These are phyloP conservation scores for Chrysoporthe puriensis DNA, from an alignment of 2,329 filamentous ascomycete genomes.

Conservation along the genomic window DNA sequence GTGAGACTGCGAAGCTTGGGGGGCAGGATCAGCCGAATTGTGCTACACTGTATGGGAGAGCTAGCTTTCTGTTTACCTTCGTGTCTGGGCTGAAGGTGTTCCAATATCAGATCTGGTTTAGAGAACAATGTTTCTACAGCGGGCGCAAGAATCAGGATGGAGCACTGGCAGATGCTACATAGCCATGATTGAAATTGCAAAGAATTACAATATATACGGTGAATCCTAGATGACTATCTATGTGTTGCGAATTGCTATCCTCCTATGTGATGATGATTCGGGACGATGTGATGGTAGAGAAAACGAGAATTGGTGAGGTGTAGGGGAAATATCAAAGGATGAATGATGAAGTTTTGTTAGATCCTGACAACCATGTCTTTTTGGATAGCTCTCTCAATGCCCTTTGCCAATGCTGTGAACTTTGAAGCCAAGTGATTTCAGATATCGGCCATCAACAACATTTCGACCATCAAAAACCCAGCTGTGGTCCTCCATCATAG, in stretches of 20 bases:
- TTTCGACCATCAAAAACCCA: constrained; percentile 29
- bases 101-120: background rate
- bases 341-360: background rate
- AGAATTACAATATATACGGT: too few species aligned
- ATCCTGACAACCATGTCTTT: background rate
- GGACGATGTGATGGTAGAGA: background rate
- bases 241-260: background rate
- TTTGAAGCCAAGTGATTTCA: constrained; percentile 28
- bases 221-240: too few species aligned
- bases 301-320: background rate
- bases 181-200: too few species aligned
- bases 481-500: constrained; percentile 29
- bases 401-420: constrained; percentile 30
- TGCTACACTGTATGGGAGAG: too few species aligned
- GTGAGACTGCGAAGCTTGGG: too few species aligned
- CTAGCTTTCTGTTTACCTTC: background rate
- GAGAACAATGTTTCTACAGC: background rate
- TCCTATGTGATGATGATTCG: background rate
- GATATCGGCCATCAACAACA: constrained; percentile 24
- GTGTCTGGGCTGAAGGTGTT: background rate
- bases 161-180: too few species aligned
- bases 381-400: background rate
- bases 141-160: too few species aligned
- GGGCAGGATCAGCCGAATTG: too few species aligned
- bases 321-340: background rate